Base-by-base conservation (phyloP, 306 rosid species). In the Morella rubra region DNA sequence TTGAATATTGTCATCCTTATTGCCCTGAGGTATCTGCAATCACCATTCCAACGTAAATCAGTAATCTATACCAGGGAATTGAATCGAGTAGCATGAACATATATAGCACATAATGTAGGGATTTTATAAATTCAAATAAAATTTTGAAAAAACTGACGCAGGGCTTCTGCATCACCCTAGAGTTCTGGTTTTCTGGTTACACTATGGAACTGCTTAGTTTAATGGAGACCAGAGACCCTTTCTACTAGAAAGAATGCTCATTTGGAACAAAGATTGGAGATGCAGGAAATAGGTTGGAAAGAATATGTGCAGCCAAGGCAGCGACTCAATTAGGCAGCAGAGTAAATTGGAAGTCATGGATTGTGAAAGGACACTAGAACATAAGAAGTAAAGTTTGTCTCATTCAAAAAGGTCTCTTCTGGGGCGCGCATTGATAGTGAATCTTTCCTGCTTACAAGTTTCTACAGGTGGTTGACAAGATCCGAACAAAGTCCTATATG, bases 1-100 rank as follows among this genome's bases (percentile, higher is more conserved):
- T 27, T 49, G 32, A 49, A 41, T 41, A 22, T 55, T 19, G 1
- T 44, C 69, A 11, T 58, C 79, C 42, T 14, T 16, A 2, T 52
- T 15, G 67, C 12, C 59, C 18, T 7, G 44, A 46, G 42, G 51
- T 18, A 52, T 65, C 91, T 85, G 91, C 80, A 85, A 49, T 58
- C 49, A 20, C 5, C 18, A 22, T 6, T 8, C 44, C 8, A 52
- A 53, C 44, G 4, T 62, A 20, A n/a, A 41, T 60, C 59, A 15
- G 32, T 41, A 56, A 45, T 22, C 7, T 27, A 68, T 55, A 19
- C 40, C 69, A 64, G 44, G 42, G 9, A 62, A 14, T 5, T n/a
- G 50, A 66, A 16, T 10, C 41, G 8, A 16, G 15, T 4, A 41
- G 50, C 8, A 66, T 66, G 71, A 42, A 66, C 50, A 66, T 24